phyloP scores from a whole-genome alignment of 2,329 filamentous ascomycete species.

The Aspergillus niger region DNA sequence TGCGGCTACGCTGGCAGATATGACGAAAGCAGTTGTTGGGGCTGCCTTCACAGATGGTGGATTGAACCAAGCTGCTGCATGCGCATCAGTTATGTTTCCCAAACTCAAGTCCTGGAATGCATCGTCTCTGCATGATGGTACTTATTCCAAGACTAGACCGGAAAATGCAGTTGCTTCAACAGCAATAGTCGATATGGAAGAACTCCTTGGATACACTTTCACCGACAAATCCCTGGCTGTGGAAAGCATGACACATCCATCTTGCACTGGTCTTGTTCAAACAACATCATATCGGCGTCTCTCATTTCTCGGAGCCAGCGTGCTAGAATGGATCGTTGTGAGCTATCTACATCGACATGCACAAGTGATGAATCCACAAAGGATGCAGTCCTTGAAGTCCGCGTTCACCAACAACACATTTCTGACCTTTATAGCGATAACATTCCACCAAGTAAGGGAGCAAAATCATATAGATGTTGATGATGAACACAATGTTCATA shows the following conservation, averaged over 20 bases:
- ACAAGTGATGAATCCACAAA: background rate
- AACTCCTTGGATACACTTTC: conserved; percentile 9
- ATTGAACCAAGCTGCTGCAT: background rate
- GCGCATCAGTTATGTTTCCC: conserved; percentile 5
- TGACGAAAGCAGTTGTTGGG: conserved; percentile 6
- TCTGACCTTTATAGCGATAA: background rate
- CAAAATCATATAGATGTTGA: background rate
- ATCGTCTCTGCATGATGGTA: conserved; percentile 7
- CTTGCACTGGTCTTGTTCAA: background rate
- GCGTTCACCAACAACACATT: conserved; percentile 7
- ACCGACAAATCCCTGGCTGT: conserved; percentile 8
- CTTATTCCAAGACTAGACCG: background rate
- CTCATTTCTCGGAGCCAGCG: conserved; percentile 2
- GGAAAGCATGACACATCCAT: conserved; percentile 15
- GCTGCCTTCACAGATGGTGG: conserved; percentile 5
- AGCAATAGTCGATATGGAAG: conserved; percentile 1
- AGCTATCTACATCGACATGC: background rate
- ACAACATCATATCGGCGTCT: conserved; percentile 5
- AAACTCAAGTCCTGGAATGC: conserved; percentile 7
- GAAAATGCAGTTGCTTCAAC: background rate
- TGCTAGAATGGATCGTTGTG: conserved; percentile 8
- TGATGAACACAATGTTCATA: background rate
- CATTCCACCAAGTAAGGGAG: background rate
- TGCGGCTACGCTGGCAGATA: background rate
- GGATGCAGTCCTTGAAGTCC: background rate